phyloP scores from a whole-genome alignment of 352 stramenopile genomes.

The Phytophthora ohioensis region DNA sequence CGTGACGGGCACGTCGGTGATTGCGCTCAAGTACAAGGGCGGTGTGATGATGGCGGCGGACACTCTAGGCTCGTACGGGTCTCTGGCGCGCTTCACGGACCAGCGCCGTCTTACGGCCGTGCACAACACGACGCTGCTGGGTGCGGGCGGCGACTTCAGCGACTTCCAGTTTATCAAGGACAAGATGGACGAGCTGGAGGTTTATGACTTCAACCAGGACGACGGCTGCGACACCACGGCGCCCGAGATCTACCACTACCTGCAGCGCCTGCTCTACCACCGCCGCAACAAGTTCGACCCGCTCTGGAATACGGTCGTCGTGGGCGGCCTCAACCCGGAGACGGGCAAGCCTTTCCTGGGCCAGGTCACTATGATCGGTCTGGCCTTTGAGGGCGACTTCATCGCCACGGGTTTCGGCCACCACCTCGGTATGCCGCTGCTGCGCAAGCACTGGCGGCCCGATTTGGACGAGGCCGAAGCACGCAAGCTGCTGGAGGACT shows the following conservation, averaged over 20 bases:
- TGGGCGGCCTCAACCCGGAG: conserved; percentile 94
- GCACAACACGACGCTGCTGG: conserved; percentile 95
- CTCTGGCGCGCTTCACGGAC: conserved; percentile 97
- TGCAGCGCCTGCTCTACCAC: conserved; percentile 98
- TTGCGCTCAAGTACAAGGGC: conserved; percentile 95
- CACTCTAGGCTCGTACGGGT: conserved; percentile 98
- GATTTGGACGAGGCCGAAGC: conserved; percentile 96
- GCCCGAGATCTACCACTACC: conserved; percentile 96
- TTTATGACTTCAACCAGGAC: conserved; percentile 96
- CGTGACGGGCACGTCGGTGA: conserved; percentile 98
- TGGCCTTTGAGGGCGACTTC: conserved; percentile 97
- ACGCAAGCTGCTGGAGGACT: conserved; percentile 95
- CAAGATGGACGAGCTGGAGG: conserved; percentile 94
- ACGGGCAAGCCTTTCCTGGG: conserved; percentile 95
- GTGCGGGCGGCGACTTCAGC: conserved; percentile 96
- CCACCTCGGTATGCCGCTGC: conserved; percentile 96
- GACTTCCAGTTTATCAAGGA: conserved; percentile 98
- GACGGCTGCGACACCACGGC: conserved; percentile 95
- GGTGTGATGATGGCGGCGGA: conserved; percentile 98
- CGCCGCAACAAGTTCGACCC: conserved; percentile 99
- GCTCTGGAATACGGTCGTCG: conserved; percentile 98
- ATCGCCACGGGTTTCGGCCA: conserved; percentile 98
- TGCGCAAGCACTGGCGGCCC: conserved; percentile 95
- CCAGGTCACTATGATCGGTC: conserved; percentile 97
- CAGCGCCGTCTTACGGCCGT: conserved; percentile 88